Evolutionary conservation across 2,329 filamentous ascomycete species (phyloP).

Genomic region (Xylariaceae sp.): DNA sequence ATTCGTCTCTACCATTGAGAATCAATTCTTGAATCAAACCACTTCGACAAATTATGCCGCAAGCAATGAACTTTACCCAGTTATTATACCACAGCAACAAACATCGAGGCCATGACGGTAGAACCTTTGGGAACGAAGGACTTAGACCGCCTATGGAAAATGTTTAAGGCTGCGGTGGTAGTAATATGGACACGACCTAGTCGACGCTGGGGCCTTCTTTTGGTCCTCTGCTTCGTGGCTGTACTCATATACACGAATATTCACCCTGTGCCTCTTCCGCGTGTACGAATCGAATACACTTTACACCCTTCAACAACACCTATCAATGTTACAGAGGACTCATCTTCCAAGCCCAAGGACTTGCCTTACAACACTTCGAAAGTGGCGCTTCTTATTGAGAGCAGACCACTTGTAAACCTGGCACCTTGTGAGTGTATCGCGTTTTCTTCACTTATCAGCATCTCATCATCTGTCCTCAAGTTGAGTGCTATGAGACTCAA

Average conservation of each 20-base stretch:
- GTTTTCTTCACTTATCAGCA: no score
- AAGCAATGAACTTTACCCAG: no score
- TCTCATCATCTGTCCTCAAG: no score
- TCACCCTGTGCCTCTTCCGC: constrained; percentile 13
- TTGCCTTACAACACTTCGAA: constrained; percentile 48
- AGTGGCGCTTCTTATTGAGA: constrained; percentile 55
- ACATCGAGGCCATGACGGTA: no score
- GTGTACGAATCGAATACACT: constrained; percentile 32
- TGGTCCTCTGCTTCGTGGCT: constrained; percentile 22
- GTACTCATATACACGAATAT: constrained; percentile 28
- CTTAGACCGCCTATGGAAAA: constrained; percentile 6
- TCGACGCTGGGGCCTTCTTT: constrained; percentile 33
- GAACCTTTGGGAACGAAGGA: not conserved
- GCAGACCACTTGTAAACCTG: constrained; percentile 47
- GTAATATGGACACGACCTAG: constrained; percentile 34
- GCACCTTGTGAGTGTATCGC: constrained; percentile 36
- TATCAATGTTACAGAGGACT: not conserved
- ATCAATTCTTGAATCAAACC: no score
- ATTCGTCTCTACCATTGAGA: no score
- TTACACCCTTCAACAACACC: not conserved
- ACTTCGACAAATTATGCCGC: no score
- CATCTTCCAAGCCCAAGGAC: constrained; percentile 7
- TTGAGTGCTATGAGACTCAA: no score
- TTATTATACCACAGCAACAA: no score
- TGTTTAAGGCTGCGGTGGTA: constrained; percentile 5